Conservation (phyloP, 768 basidiomycete species). For the Lactarius indigo region DNA sequence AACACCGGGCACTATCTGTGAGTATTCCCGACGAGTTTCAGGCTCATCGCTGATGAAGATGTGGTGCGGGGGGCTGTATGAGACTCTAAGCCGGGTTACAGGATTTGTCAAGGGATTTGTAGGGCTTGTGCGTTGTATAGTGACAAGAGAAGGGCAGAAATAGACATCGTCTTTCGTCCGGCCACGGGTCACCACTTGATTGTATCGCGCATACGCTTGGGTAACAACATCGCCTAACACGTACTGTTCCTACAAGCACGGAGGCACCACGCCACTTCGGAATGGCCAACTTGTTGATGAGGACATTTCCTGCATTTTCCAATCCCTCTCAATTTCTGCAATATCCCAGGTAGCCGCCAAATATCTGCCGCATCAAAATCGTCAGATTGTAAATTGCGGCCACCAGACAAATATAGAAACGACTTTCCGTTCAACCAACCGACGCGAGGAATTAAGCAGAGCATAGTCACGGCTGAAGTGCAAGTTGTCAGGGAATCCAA, state of each 20-base stretch:
- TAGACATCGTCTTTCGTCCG: not conserved
- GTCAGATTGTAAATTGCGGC: not conserved
- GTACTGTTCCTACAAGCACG: not conserved
- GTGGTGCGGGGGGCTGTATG: not conserved
- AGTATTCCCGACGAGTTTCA: not conserved
- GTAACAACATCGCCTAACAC: not conserved
- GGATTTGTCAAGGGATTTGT: too few relatives aligned
- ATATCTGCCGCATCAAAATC: not conserved
- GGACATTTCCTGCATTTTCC: not conserved
- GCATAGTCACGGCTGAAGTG: too few relatives aligned
- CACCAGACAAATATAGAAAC: not conserved
- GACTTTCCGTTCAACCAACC: constrained; percentile 14
- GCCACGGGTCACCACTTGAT: not conserved
- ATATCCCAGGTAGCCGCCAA: not conserved
- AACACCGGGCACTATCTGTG: not conserved
- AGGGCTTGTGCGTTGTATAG: too few relatives aligned
- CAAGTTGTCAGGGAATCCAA: too few relatives aligned
- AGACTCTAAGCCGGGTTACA: not conserved
- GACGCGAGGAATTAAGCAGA: too few relatives aligned
- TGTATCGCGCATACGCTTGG: not conserved
- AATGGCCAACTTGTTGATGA: not conserved
- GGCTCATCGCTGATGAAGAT: not conserved
- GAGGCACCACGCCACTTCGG: not conserved
- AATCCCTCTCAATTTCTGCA: not conserved
- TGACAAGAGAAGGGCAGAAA: not conserved